These are phyloP conservation scores for Calycina herbarum DNA, from an alignment of 2,329 filamentous ascomycete species.

Conservation along the genomic window DNA sequence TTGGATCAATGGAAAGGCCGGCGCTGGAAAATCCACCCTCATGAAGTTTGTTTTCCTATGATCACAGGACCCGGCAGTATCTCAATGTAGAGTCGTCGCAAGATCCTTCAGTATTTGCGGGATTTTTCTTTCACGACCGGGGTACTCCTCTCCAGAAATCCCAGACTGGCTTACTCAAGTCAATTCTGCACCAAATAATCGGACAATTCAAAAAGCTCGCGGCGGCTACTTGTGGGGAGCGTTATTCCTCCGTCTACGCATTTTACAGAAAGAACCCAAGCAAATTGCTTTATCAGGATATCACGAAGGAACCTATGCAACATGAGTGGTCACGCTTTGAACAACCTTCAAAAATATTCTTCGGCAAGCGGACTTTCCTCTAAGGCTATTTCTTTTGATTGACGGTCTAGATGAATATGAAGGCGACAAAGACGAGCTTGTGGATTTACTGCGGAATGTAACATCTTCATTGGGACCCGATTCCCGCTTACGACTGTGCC, in stretches of 20 bases:
- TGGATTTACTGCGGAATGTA: background rate
- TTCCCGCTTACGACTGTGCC: background rate
- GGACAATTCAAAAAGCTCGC: background rate
- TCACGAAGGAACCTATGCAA: background rate
- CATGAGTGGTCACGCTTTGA: background rate
- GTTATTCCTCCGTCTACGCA: background rate
- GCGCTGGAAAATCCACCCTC: conserved; percentile 17
- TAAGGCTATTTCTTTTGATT: conserved; percentile 17
- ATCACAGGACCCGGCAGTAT: conserved; percentile 18
- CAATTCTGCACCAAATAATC: background rate
- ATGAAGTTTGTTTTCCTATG: conserved; percentile 20
- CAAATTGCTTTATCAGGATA: background rate
- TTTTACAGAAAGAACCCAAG: conserved; percentile 1
- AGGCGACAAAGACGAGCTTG: conserved; percentile 1
- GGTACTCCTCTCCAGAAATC: conserved; percentile 26
- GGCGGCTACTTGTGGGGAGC: background rate
- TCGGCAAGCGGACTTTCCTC: background rate
- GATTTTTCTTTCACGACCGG: conserved; percentile 49
- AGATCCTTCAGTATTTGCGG: conserved; percentile 34
- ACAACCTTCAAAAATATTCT: background rate
- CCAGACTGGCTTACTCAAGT: conserved; percentile 6
- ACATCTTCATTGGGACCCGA: background rate
- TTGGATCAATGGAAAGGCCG: conserved; percentile 22
- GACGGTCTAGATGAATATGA: conserved; percentile 19
- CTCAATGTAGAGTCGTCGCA: conserved; percentile 30